These are phyloP conservation scores for Lasiosphaeria miniovina DNA, from an alignment of 495 filamentous ascomycete species.

Conservation along the genomic window DNA sequence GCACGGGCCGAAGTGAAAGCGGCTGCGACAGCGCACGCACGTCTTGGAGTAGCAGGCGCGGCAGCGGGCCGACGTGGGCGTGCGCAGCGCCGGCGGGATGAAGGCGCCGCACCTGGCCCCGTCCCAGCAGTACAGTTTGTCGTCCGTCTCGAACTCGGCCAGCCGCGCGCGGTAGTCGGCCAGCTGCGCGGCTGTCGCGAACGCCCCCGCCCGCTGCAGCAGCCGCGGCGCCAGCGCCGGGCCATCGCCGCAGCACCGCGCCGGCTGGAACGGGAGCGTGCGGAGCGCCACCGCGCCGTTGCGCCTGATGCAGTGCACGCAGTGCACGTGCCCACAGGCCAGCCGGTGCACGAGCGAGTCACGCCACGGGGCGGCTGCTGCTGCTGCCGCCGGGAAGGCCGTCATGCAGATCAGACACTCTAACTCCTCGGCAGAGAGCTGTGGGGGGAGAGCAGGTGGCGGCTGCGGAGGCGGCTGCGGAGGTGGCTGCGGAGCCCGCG, in stretches of 20 bases:
- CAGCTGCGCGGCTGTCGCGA: neutral
- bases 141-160: conserved; percentile 12
- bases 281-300: conserved; percentile 6
- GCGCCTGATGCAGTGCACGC: conserved; percentile 7
- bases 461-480: too few species aligned
- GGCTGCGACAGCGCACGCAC: conserved; percentile 10
- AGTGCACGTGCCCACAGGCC: conserved; percentile 17
- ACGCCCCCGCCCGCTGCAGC: conserved; percentile 10
- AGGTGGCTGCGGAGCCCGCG: too few species aligned
- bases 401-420: conserved; percentile 15
- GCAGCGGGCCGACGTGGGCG: conserved; percentile 11
- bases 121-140: conserved; percentile 22
- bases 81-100: conserved; percentile 16
- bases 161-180: conserved; percentile 14
- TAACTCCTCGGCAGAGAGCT: too few species aligned
- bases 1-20: conserved; percentile 12
- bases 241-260: conserved; percentile 17
- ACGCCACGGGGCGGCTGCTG: neutral
- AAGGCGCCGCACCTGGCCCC: conserved; percentile 16
- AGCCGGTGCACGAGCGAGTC: neutral
- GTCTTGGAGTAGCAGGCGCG: conserved; percentile 14
- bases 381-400: neutral
- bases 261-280: conserved; percentile 17
- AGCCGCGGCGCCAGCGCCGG: conserved; percentile 7
- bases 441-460: too few species aligned